Evolutionary conservation across 2,329 filamentous ascomycete species (phyloP), one percentile per base, ranked within the genome.

Genomic region (Pseudogymnoascus sp.): DNA sequence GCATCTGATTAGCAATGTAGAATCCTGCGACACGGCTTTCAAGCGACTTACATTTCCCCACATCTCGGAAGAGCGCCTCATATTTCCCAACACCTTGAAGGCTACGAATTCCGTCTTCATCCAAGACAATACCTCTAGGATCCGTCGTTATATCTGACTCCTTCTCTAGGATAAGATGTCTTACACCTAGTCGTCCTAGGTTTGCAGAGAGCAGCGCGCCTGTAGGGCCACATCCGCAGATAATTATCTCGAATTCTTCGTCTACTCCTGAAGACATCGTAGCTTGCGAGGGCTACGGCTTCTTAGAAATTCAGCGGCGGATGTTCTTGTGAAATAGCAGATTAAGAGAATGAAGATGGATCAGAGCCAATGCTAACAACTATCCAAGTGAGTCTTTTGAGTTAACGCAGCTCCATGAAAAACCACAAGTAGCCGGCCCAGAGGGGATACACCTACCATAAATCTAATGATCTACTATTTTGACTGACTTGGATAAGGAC

Each of bases 171-270:
- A 73, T 66, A 7, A 73, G 62, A 59, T 73, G 70, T 2, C 36
- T 58, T 7, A 73, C 63, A 1, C 60, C 59, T 63, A 69, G 66
- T 25, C 62, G 65, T 5, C 68, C 69, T 10, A 74, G 64, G 21
- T 71, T 69, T 3, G 64, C 69, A 3, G 70, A 70, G 1, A 74
- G 63, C 62, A 73, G 60, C 7, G 72, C 70, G 2, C 72, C 72
- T 0, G 71, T 72, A 25, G 72, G 72, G 15, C 72, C 73, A 58
- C 72, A 73, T 39, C 73, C 72, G 44, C 71, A 72, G 35, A 74
- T 74, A 4, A 74, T 62, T 13, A 74, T 68, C 35, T 72, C 69
- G 38, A 41, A 41, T 8, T 41, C 38, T 41, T 41, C 38, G 1
- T 39, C n/a, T n/a, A 39, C n/a, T 39, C n/a, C n/a, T 17, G 38